Evolutionary conservation across 179 eudicot species (phyloP), one percentile per base, ranked within the genome.

Genomic region (Camellia oleifera): DNA sequence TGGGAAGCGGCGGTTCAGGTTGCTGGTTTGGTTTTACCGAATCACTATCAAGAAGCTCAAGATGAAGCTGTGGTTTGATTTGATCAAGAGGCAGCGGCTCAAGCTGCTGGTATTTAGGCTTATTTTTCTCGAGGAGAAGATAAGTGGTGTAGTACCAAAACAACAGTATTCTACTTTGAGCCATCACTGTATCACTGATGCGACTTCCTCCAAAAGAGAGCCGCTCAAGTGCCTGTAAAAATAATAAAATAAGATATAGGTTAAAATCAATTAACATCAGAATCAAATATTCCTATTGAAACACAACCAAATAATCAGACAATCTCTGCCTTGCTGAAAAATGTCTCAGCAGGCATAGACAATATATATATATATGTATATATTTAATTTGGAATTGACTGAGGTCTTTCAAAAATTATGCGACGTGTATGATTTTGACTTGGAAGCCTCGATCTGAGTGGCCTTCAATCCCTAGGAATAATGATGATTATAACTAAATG

Each of bases 141-240:
- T 91, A 95, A 32, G 99, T 91, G 48, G 92, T 87, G 84, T 85
- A 92, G 82, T 95, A 95, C 99, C 95, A 94, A 84, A 95, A 94
- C 48, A 92, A 50, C 15, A 95, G 82, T 84, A 95, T 91, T 85
- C 88, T 87, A 81, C 97, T 91, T 81, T 95, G 99, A 65, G 98
- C 98, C 65, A 87, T 69, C 77, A 92, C 73, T 50, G 99, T 92
- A 10, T 92, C 97, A 75, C 85, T 84, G 32, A 95, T 92, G 50
- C 81, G 82, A 83, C 85, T 87, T 78, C 86, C 86, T 73, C 91
- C 95, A 76, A 95, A 94, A 13, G 97, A 94, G 57, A 94, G 97
- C 56, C 94, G 90, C 74, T 92, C 97, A 26, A 95, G 87, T 77
- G 94, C 97, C 99, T 95, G 88, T 83, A 81, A 58, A 69, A 61